Conservation (phyloP, 202 grass and related monocot species). For the Digitaria exilis region DNA sequence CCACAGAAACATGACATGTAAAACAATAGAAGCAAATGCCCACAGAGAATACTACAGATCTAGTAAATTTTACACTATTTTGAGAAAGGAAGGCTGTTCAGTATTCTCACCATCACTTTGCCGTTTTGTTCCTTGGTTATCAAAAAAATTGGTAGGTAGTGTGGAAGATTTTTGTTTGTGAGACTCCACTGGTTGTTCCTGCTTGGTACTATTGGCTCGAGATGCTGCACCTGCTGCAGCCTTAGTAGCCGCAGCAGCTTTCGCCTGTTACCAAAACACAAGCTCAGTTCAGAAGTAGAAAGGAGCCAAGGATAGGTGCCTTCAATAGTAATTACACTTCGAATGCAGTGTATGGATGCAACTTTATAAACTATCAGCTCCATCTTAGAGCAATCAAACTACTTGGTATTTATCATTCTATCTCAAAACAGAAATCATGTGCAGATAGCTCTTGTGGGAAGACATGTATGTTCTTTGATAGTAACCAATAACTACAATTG, state of each 20-base stretch:
- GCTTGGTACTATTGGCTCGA: constrained; percentile 50
- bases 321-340: constrained; percentile 6
- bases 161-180: constrained; percentile 69
- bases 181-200: constrained; percentile 50
- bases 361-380: background rate
- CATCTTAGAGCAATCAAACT: background rate
- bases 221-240: constrained; percentile 49
- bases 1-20: background rate
- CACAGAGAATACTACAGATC: constrained; percentile 5
- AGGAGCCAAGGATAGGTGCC: background rate
- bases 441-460: background rate
- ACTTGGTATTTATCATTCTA: background rate
- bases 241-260: constrained; percentile 61
- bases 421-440: constrained; percentile 12
- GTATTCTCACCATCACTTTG: constrained; percentile 61
- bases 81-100: background rate
- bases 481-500: background rate
- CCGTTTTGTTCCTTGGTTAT: constrained; percentile 67
- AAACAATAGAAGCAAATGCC: constrained; percentile 22
- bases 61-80: background rate
- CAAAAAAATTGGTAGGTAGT: constrained; percentile 79
- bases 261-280: constrained; percentile 62
- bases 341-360: constrained; percentile 3
- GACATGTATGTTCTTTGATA: background rate
- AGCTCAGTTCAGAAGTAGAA: constrained; percentile 9